Evolutionary conservation across 1,139 yeast genomes (phyloP), one percentile per base, ranked within the genome.

Genomic region (Scheffersomyces stambukii): DNA sequence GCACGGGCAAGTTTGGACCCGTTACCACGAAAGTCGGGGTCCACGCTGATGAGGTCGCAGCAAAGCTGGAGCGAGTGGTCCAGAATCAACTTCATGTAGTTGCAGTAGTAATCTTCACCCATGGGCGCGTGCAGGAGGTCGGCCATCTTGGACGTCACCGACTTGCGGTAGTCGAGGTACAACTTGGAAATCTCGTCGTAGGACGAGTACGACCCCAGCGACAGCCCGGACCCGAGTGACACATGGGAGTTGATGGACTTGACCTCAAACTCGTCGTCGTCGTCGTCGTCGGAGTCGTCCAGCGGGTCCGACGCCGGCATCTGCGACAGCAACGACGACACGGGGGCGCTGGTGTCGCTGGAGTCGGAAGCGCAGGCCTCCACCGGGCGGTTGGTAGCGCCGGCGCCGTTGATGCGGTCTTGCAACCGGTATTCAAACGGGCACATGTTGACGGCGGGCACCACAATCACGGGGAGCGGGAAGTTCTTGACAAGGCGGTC

Each of bases 391-490:
- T 8, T 16, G 18, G 18, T 16, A 16, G 6, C 18, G 18, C 18
- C 18, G 8, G 8, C 8, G 8, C 18, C 18, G 18, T 6, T 16
- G 2, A 17, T 16, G 6, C 23, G 20, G 16, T 55, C 50, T 19
- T 48, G 44, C 26, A 64, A 43, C 2, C 54, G 45, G 5, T 47
- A 36, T 46, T 80, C 86, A 50, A 76, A 78, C 11, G 57, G 47
- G 32, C 56, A 62, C 77, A 80, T 70, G 40, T 81, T 77, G 40
- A 66, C 60, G 2, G 84, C 79, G 0, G 91, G 88, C 0, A 77
- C 81, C 19, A 81, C 69, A 16, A 81, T 64, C 5, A 78, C 71
- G 0, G 93, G 91, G n/a, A 80, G 62, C 1, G 84, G 81, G 43
- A 71, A 79, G 37, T 68, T 64, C 37, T 72, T 74, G 19, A 79